Evolutionary conservation across 2,329 filamentous ascomycete species (phyloP), one percentile per base, ranked within the genome.

Genomic region (Ophiostoma novo-ulmi): DNA sequence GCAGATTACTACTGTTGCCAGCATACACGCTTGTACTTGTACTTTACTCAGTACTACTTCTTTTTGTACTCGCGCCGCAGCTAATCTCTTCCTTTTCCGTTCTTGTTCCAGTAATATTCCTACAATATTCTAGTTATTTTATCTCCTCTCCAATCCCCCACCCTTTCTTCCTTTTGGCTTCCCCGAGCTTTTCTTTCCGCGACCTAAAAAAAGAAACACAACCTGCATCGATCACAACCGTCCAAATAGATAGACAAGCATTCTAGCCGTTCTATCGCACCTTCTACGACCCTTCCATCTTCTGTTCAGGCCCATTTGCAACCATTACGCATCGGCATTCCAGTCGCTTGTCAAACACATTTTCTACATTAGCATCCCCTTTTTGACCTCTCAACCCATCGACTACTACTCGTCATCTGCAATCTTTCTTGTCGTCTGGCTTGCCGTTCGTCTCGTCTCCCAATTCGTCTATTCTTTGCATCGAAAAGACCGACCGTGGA

Each of bases 141-240:
- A 70, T 70, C 58, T 63, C 66, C 13, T 64, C 36, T 65, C 61
- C 63, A 68, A 68, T 71, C 71, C 69, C 65, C 70, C 69, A 71
- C 63, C 68, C 70, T 69, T 66, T 52, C 70, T 69, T 67, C 68
- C 67, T 38, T 68, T 69, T 66, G 55, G 44, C 67, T 41, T 63
- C 36, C 36, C 52, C 39, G 58, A 67, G 52, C 48, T 66, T 71
- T 68, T 41, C 39, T 69, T 68, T 68, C 70, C 58, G 39, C 64
- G 70, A 72, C 73, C 73, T 73, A 73, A 73, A 73, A 73, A 73
- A 73, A 73, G 73, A 73, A 73, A 73, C 71, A 72, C 65, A 26
- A 67, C 69, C 69, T 22, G 38, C 65, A 70, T 70, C 71, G 65
- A 69, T 58, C 65, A 52, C 35, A 52, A 31, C 55, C 66, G 36